Conservation (phyloP, 805 yeast genomes). For the Spathaspora girioi region DNA sequence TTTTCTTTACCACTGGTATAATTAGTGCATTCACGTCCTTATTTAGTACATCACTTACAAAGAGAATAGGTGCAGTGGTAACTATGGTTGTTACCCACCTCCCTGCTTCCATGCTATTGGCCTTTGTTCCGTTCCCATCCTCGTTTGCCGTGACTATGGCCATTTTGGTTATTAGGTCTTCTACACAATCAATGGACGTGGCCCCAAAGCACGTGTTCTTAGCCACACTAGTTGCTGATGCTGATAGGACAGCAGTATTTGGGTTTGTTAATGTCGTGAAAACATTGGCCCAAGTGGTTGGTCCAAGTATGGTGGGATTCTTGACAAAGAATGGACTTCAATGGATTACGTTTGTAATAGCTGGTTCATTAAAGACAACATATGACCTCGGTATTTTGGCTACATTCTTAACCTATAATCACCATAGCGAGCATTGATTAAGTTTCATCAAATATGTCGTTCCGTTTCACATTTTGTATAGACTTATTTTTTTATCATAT, state of each 20-base stretch:
- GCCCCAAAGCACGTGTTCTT: slow-evolving; percentile 48
- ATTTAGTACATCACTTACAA: slow-evolving; percentile 41
- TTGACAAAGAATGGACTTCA: slow-evolving; percentile 32
- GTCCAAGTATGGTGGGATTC: slow-evolving; percentile 41
- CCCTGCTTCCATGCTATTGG: slow-evolving; percentile 38
- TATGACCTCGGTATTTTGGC: slow-evolving; percentile 40
- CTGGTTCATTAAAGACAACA: slow-evolving; percentile 34
- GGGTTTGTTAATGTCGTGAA: slow-evolving; percentile 44
- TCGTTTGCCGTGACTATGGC: slow-evolving; percentile 26
- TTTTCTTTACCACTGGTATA: slow-evolving; percentile 37
- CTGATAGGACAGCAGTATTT: slow-evolving; percentile 41
- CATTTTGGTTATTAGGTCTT: slow-evolving; percentile 31
- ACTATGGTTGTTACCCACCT: slow-evolving; percentile 45
- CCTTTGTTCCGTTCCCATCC: slow-evolving; percentile 36
- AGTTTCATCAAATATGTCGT: not conserved
- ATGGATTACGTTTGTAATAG: slow-evolving; percentile 40
- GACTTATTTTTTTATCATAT: too few species aligned
- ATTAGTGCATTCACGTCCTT: slow-evolving; percentile 38
- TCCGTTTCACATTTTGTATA: too few species aligned
- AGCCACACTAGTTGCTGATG: slow-evolving; percentile 36
- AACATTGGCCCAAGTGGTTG: slow-evolving; percentile 38
- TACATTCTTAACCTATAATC: slow-evolving; percentile 22
- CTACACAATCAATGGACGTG: slow-evolving; percentile 45
- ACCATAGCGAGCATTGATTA: slow-evolving; percentile 14
- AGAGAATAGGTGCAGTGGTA: slow-evolving; percentile 40